Evolutionary conservation across 768 basidiomycete species (phyloP).

Genomic region (Boletus tylopilopsis): DNA sequence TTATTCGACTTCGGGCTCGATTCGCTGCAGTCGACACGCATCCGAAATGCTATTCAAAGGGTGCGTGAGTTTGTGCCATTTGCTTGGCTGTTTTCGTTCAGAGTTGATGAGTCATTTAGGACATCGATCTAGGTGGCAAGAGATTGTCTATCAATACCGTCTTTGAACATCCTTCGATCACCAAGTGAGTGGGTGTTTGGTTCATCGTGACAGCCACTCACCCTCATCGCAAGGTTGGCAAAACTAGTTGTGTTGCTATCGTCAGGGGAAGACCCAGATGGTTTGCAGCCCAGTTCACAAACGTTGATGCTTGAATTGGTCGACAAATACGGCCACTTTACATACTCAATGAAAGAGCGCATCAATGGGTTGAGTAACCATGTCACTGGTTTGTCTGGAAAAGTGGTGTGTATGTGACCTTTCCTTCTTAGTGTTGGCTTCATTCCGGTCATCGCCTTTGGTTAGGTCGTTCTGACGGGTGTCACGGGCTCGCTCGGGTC

Average conservation of each 20-base stretch:
- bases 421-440: not conserved
- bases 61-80: conserved; percentile 19
- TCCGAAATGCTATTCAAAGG: conserved; percentile 46
- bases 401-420: conserved; percentile 11
- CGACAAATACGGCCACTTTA: conserved; percentile 36
- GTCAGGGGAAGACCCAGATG: conserved; percentile 25
- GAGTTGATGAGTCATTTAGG: conserved; percentile 6
- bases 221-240: conserved; percentile 34
- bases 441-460: not conserved
- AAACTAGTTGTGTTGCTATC: conserved; percentile 36
- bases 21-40: conserved; percentile 49
- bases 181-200: conserved; percentile 26
- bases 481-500: conserved; percentile 54
- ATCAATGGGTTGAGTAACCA: conserved; percentile 9
- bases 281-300: conserved; percentile 25
- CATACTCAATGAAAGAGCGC: not conserved
- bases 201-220: not conserved
- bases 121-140: conserved; percentile 19
- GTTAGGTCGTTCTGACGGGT: conserved; percentile 43
- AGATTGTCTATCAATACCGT: conserved; percentile 34
- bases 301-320: conserved; percentile 44
- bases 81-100: conserved; percentile 23
- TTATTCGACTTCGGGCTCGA: conserved; percentile 49
- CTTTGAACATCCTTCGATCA: conserved; percentile 47
- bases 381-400: conserved; percentile 1